These are phyloP conservation scores for Ceratocystis papillata DNA, from an alignment of 2,329 filamentous ascomycete species.

Conservation along the genomic window DNA sequence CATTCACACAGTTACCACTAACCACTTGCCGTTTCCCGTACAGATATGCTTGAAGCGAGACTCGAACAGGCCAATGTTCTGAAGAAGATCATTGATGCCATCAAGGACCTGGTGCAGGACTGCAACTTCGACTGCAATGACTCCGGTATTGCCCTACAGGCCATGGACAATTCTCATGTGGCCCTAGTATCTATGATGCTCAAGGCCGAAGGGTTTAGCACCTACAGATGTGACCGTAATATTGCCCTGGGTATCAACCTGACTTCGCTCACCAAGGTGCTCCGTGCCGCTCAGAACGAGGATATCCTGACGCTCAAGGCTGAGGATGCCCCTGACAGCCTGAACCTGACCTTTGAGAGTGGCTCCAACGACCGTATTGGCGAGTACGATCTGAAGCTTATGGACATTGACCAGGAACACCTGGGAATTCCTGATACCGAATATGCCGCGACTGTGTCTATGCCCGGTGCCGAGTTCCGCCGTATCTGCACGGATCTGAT, in stretches of 20 bases:
- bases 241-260: conserved; percentile 97
- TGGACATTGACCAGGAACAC: conserved; percentile 99
- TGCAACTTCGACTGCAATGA: conserved; percentile 99
- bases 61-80: conserved; percentile 86
- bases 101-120: conserved; percentile 98
- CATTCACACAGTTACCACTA: conserved; percentile 4
- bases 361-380: conserved; percentile 77
- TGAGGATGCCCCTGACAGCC: conserved; percentile 87
- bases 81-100: conserved; percentile 98
- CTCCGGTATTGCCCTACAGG: conserved; percentile 92
- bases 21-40: conserved; percentile 8
- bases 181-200: conserved; percentile 98
- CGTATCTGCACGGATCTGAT: conserved; percentile 88
- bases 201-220: conserved; percentile 85
- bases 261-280: conserved; percentile 89
- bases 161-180: conserved; percentile 99
- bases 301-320: conserved; percentile 95
- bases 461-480: conserved; percentile 85
- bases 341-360: conserved; percentile 94
- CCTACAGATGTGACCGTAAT: conserved; percentile 97
- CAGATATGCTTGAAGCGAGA: conserved; percentile 85
- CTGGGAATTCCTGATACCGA: conserved; percentile 98
- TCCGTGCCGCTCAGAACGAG: conserved; percentile 86
- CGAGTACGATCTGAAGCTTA: conserved; percentile 99
- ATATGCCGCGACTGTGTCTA: conserved; percentile 79